Evolutionary conservation across 257 asterid genomes (phyloP).

Genomic region (Solanum pennellii): DNA sequence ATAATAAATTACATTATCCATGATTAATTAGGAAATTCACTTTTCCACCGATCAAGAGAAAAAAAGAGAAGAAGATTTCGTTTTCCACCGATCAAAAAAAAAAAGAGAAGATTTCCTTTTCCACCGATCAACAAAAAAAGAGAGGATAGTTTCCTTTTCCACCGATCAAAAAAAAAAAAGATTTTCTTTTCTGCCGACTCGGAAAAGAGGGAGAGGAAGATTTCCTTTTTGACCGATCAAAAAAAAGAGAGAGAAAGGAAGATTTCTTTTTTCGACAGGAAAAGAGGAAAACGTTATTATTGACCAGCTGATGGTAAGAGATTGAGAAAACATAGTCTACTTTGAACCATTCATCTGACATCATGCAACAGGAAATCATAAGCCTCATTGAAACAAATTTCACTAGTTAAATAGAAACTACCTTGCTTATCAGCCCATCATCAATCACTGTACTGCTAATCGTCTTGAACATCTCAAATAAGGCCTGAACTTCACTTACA

Average conservation of each 20-base stretch:
- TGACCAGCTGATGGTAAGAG: neutral
- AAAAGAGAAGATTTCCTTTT: neutral
- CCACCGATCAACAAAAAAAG: neutral
- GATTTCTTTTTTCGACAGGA: neutral
- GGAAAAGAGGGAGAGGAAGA: neutral
- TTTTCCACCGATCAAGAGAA: neutral
- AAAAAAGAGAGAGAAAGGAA: neutral
- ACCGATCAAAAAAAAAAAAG: neutral
- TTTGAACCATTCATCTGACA: neutral
- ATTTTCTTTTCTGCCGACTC: neutral
- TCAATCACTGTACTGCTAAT: slow-evolving; percentile 88
- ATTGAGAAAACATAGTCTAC: neutral
- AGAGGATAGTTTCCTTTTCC: neutral
- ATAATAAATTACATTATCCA: neutral
- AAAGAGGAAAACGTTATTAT: neutral
- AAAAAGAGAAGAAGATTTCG: neutral
- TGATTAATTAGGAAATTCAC: neutral
- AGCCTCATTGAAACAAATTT: neutral
- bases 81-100: neutral
- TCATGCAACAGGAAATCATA: neutral
- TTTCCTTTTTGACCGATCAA: neutral
- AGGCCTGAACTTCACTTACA: slow-evolving; percentile 98
- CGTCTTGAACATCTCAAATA: slow-evolving; percentile 92
- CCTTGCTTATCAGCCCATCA: slow-evolving; percentile 96
- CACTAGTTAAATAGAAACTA: neutral